These are phyloP conservation scores for Exophiala xenobiotica DNA, from an alignment of 2,329 filamentous ascomycete species.

Conservation along the genomic window DNA sequence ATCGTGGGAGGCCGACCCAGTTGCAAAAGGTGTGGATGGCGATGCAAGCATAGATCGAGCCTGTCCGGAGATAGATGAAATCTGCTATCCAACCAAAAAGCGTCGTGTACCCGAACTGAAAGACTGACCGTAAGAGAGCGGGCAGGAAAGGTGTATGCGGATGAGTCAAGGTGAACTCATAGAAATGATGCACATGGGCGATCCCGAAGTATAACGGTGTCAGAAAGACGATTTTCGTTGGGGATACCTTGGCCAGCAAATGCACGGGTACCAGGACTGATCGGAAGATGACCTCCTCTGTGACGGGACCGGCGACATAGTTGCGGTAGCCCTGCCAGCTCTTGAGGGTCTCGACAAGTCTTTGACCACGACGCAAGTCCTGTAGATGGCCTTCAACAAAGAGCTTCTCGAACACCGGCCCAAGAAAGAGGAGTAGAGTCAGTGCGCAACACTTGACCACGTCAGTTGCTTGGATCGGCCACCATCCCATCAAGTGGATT, in stretches of 20 bases:
- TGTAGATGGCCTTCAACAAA: constrained; percentile 62
- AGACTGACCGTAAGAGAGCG: constrained; percentile 67
- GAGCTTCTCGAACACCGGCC: constrained; percentile 77
- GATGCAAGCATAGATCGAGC: constrained; percentile 73
- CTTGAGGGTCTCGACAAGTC: constrained; percentile 60
- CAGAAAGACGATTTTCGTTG: constrained; percentile 66
- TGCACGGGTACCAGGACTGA: constrained; percentile 81
- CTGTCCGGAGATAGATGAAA: constrained; percentile 83
- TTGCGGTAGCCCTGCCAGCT: constrained; percentile 87
- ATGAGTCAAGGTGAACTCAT: constrained; percentile 84
- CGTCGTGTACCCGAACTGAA: constrained; percentile 89
- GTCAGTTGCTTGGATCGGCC: constrained; percentile 69
- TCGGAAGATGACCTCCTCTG: constrained; percentile 92
- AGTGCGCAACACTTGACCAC: constrained; percentile 64
- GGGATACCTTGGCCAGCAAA: constrained; percentile 64
- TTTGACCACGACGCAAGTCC: constrained; percentile 58
- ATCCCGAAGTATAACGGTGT: constrained; percentile 89
- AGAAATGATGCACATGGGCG: constrained; percentile 92
- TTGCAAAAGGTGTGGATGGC: constrained; percentile 88
- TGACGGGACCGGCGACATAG: constrained; percentile 79
- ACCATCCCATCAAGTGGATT: constrained; percentile 73
- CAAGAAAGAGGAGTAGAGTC: constrained; percentile 76
- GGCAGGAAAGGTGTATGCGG: constrained; percentile 64
- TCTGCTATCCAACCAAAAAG: constrained; percentile 92
- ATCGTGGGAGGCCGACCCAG: constrained; percentile 78